These are phyloP conservation scores for Plasmodium reichenowi DNA, from an alignment of 169 alveolate species.

Conservation along the genomic window DNA sequence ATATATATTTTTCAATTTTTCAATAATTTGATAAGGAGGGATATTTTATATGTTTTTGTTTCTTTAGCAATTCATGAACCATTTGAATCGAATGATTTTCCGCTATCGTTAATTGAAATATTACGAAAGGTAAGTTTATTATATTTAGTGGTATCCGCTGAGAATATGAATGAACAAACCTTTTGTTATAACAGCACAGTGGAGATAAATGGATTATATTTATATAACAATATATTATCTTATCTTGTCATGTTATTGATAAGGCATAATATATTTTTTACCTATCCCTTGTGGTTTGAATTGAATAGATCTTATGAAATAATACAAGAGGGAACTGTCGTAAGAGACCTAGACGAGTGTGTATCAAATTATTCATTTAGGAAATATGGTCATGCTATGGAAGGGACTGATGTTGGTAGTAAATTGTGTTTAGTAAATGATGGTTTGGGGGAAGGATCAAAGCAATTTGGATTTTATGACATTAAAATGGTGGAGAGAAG, in stretches of 20 bases:
- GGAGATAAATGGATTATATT: constrained; percentile 53
- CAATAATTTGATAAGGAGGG: constrained; percentile 49
- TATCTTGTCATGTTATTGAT: constrained; percentile 16
- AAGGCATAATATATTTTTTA: constrained; percentile 34
- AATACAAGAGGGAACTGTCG: constrained; percentile 30
- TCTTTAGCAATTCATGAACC: constrained; percentile 27
- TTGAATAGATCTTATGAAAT: constrained; percentile 20
- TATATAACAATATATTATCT: constrained; percentile 41
- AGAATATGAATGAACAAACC: constrained; percentile 41
- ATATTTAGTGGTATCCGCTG: constrained; percentile 26
- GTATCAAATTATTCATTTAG: constrained; percentile 60
- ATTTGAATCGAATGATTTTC: constrained; percentile 8
- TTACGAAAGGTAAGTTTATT: constrained; percentile 56
- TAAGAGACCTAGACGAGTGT: constrained; percentile 37
- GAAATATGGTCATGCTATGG: constrained; percentile 18
- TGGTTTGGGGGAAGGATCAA: too few relatives aligned
- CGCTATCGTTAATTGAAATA: constrained; percentile 44
- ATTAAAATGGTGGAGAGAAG: too few relatives aligned
- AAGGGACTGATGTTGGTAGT: background rate
- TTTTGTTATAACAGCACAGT: constrained; percentile 37
- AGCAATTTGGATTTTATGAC: too few relatives aligned
- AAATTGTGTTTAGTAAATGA: too few relatives aligned
- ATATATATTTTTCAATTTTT: constrained; percentile 64
- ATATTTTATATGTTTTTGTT: constrained; percentile 40
- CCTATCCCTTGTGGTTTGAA: constrained; percentile 34